These are phyloP conservation scores for Novakomyces olei DNA, from an alignment of 805 yeast genomes.

Conservation along the genomic window DNA sequence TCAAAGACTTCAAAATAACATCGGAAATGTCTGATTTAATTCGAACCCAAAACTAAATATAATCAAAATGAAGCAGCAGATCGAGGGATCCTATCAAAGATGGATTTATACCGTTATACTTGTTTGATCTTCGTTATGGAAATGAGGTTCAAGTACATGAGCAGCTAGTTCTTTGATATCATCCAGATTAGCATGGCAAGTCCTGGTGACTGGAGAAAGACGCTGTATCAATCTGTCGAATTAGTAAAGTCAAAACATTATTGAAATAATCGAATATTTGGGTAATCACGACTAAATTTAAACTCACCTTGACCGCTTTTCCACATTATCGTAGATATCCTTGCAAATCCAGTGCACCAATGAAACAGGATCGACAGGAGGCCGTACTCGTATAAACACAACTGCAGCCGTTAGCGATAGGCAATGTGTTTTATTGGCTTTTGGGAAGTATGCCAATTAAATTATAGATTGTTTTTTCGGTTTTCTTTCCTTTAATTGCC, in stretches of 20 bases:
- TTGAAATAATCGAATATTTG: no score
- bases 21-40: background rate
- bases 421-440: no score
- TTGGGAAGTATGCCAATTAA: no score
- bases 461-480: no score
- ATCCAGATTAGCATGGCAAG: slow-evolving; percentile 49
- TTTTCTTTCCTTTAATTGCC: no score
- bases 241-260: no score
- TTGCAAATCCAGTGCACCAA: slow-evolving; percentile 44
- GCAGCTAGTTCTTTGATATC: slow-evolving; percentile 41
- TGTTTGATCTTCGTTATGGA: slow-evolving; percentile 24
- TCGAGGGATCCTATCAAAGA: no score
- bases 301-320: no score
- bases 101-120: no score
- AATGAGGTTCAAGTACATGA: slow-evolving; percentile 42
- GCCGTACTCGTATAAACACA: slow-evolving; percentile 57
- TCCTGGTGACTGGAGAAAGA: slow-evolving; percentile 54
- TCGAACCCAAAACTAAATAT: no score
- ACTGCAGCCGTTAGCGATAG: no score
- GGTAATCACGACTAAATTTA: no score
- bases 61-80: slow-evolving; percentile 4
- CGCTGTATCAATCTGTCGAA: slow-evolving; percentile 56
- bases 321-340: slow-evolving; percentile 24
- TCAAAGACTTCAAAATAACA: slow-evolving; percentile 7
- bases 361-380: slow-evolving; percentile 56